Base-by-base conservation (phyloP, 1,284 basidiomycete species). In the Cutaneotrichosporon sp. region DNA sequence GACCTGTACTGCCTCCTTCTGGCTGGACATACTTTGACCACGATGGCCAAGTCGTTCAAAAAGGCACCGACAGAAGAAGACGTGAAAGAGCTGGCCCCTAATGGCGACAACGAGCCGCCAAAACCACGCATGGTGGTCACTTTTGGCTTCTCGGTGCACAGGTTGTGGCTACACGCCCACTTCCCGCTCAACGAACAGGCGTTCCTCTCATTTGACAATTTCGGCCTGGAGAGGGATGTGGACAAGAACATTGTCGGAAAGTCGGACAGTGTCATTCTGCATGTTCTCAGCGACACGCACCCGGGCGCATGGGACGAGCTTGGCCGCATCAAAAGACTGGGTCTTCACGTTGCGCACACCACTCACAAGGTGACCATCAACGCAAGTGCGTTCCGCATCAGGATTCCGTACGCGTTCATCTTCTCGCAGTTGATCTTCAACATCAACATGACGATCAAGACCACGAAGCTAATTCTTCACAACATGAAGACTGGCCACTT, bases 331-430 rank as follows among this genome's bases (percentile, higher is more conserved):
- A 81, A 83, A 48, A 76, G 79, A 41, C 82, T 85, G 76, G 77
- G 78, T 11, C 62, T 86, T 14, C 9, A 73, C 3, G 52, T 81
- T 35, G 35, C n/a, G n/a, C n/a, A 62, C 48, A 3, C 48, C 20
- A 31, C 49, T 3, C 49, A 46, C 9, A 33, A 29, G 3, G 49
- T 71, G 16, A 27, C 37, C 19, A 52, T 78, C 32, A 43, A 62
- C 4, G 74, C 88, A 35, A 84, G 87, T 38, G 84, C 82, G 44
- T 80, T 82, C 3, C 82, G 84, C 17, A 68, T 97, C 16, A 82
- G 85, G 17, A 85, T 97, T 34, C 92, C 94, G 0, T 83, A 82
- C 66, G 83, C 84, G 6, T 96, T 86, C 67, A 72, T 87, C 31
- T 73, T 93, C 37, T 82, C 87, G 2, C 82, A 87, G 41, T 76